phyloP scores from a whole-genome alignment of 257 asterid genomes.

The Gentiana straminea region DNA sequence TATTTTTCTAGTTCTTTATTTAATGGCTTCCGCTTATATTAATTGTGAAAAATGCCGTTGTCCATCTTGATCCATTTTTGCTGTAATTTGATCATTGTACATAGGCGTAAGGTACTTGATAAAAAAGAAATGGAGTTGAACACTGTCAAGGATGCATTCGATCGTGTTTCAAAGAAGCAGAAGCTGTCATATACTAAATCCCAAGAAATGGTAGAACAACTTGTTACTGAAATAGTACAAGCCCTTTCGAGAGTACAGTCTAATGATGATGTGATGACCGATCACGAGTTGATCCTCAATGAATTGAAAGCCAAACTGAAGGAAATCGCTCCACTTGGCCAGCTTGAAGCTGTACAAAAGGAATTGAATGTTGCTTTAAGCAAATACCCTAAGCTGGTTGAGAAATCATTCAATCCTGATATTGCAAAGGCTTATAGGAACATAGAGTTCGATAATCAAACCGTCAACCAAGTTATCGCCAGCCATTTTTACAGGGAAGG shows the following conservation, averaged over 20 bases:
- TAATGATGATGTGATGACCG: slow-evolving; percentile 26
- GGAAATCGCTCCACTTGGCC: slow-evolving; percentile 59
- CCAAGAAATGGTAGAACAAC: slow-evolving; percentile 65
- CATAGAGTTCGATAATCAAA: slow-evolving; percentile 56
- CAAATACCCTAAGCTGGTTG: slow-evolving; percentile 77
- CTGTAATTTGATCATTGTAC: slow-evolving; percentile 21
- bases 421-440: slow-evolving; percentile 78
- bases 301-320: slow-evolving; percentile 65
- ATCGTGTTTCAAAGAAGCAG: slow-evolving; percentile 83
- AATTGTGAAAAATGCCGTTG: too few species aligned
- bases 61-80: slow-evolving; percentile 6
- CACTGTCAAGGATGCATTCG: slow-evolving; percentile 74
- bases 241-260: slow-evolving; percentile 55
- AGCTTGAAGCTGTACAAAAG: slow-evolving; percentile 71
- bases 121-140: slow-evolving; percentile 58
- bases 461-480: slow-evolving; percentile 67
- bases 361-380: slow-evolving; percentile 64
- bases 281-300: slow-evolving; percentile 36
- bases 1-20: too few species aligned
- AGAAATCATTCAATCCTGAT: slow-evolving; percentile 71
- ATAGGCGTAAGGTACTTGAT: slow-evolving; percentile 13
- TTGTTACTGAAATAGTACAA: slow-evolving; percentile 60
- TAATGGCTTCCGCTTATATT: too few species aligned
- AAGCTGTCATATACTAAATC: slow-evolving; percentile 64
- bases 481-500: slow-evolving; percentile 83